Conservation (phyloP, 805 yeast species). For the Yamadazyma sp. region DNA sequence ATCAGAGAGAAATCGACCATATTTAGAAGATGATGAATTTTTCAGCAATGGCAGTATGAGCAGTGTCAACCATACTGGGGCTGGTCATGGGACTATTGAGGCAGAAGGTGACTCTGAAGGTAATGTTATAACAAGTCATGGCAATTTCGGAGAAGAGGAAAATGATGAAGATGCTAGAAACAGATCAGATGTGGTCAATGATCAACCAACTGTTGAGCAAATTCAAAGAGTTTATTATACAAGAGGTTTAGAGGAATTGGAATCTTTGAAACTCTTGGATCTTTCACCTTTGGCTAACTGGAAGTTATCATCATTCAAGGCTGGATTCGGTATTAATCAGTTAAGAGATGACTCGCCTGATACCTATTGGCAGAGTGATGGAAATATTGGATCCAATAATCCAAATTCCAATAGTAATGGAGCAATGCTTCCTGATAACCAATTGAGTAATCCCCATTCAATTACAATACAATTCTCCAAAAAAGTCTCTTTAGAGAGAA, state of each 20-base stretch:
- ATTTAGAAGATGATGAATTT: conserved; percentile 11
- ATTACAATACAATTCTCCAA: conserved; percentile 79
- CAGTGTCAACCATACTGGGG: conserved; percentile 6
- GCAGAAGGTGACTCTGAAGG: not conserved
- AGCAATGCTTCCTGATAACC: conserved; percentile 26
- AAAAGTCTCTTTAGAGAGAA: conserved; percentile 61
- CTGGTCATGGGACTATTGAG: conserved; percentile 9
- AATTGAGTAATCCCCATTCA: conserved; percentile 70
- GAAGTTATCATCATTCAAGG: conserved; percentile 75
- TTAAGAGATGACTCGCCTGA: conserved; percentile 70
- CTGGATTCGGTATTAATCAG: conserved; percentile 68
- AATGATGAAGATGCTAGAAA: conserved; percentile 11
- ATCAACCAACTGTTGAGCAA: conserved; percentile 39
- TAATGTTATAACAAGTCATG: not conserved
- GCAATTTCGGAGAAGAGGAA: not conserved
- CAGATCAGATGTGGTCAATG: conserved; percentile 11
- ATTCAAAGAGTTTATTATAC: conserved; percentile 37
- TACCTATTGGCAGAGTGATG: conserved; percentile 94
- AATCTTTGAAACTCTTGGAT: conserved; percentile 60
- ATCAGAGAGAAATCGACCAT: conserved; percentile 13
- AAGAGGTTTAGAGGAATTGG: conserved; percentile 54
- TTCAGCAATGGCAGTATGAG: conserved; percentile 5
- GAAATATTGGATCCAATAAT: conserved; percentile 40
- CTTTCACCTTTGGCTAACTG: conserved; percentile 80
- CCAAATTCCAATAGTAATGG: conserved; percentile 13